phyloP scores from a whole-genome alignment of 306 rosid species.

The Pyrus bretschneideri region DNA sequence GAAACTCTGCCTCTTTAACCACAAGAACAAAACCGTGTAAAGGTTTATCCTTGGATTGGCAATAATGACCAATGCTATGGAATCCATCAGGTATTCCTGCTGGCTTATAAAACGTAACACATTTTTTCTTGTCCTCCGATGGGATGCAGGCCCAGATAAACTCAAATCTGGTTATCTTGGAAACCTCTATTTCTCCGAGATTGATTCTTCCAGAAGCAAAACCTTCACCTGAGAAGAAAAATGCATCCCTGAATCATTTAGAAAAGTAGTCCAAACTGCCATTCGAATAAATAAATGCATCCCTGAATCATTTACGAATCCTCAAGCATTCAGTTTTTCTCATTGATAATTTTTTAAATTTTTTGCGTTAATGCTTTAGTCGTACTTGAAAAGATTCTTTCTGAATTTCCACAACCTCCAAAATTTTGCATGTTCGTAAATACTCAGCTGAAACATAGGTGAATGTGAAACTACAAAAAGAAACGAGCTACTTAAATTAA shows the following conservation, averaged over 20 bases:
- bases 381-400: neutral
- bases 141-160: slow-evolving; percentile 49
- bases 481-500: neutral
- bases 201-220: slow-evolving; percentile 67
- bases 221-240: slow-evolving; percentile 44
- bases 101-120: slow-evolving; percentile 62
- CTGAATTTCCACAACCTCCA: neutral
- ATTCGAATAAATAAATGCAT: neutral
- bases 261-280: neutral
- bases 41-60: slow-evolving; percentile 55
- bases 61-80: slow-evolving; percentile 69
- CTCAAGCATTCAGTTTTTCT: neutral
- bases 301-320: neutral
- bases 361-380: neutral
- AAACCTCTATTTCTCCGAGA: slow-evolving; percentile 75
- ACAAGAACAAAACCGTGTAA: slow-evolving; percentile 65
- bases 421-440: neutral
- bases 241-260: neutral
- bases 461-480: neutral
- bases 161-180: slow-evolving; percentile 48
- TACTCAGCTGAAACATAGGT: neutral
- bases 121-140: slow-evolving; percentile 30
- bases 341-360: neutral
- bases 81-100: slow-evolving; percentile 63
- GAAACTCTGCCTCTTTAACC: slow-evolving; percentile 48